phyloP scores from a whole-genome alignment of 1,139 yeast genomes.

The Kodamaea plutei region DNA sequence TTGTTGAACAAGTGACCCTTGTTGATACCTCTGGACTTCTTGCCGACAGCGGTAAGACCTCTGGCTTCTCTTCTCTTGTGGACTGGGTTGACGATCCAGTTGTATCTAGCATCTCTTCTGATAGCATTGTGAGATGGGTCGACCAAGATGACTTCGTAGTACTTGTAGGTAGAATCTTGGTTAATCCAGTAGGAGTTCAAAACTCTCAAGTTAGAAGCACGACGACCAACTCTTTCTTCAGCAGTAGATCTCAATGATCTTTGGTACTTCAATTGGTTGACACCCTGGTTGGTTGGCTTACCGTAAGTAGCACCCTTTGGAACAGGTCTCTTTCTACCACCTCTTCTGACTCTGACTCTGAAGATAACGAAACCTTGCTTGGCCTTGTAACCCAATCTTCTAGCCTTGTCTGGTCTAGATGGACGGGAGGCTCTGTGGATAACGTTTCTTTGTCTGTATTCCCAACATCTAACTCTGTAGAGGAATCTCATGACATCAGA shows the following conservation, averaged over 20 bases:
- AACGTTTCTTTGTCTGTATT: constrained; percentile 98
- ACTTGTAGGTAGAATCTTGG: constrained; percentile 99
- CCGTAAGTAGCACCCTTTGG: constrained; percentile 99
- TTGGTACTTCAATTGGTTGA: constrained; percentile 98
- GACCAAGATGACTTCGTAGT: constrained; percentile 94
- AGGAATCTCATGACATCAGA: constrained; percentile 98
- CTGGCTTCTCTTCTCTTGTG: constrained; percentile 99
- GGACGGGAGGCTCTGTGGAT: constrained; percentile 99
- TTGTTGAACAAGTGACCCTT: constrained; percentile 99
- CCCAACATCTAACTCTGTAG: constrained; percentile 99
- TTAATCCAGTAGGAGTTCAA: constrained; percentile 99
- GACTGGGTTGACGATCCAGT: constrained; percentile 99
- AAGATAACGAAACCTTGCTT: constrained; percentile 98
- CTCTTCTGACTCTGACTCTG: constrained; percentile 99
- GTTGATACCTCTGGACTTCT: constrained; percentile 99
- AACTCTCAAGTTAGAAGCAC: constrained; percentile 98
- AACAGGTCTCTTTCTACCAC: constrained; percentile 99
- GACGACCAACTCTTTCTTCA: constrained; percentile 99
- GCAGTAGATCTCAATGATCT: constrained; percentile 97
- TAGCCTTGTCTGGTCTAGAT: constrained; percentile 99
- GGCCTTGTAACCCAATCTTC: constrained; percentile 99
- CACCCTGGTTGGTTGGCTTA: constrained; percentile 99
- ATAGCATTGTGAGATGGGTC: constrained; percentile 99
- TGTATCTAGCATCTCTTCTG: constrained; percentile 98
- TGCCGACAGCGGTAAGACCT: constrained; percentile 98